Percentiles rank a stretch among this genome's conserved stretches.
Conservation (phyloP, 2,329 filamentous ascomycete genomes). For the Neofusicoccum ribis region DNA sequence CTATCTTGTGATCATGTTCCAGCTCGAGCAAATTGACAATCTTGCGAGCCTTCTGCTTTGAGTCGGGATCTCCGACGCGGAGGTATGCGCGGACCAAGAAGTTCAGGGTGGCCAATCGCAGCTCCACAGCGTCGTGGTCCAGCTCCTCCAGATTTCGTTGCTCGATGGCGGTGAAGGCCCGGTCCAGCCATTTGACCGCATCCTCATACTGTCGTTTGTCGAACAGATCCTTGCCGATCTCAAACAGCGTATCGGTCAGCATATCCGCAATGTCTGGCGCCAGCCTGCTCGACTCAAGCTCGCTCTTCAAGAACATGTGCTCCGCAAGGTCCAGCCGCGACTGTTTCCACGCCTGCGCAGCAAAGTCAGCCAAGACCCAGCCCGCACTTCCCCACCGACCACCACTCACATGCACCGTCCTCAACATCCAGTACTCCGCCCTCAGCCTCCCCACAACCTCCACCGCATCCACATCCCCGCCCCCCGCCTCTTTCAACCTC, state of each 20-base stretch:
- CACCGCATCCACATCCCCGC: constrained; percentile 22
- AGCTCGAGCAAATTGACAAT: constrained; percentile 63
- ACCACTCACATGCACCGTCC: constrained; percentile 64
- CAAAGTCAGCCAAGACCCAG: constrained; percentile 8
- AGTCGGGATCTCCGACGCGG: constrained; percentile 46
- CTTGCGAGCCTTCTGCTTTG: constrained; percentile 54
- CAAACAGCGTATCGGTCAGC: constrained; percentile 67
- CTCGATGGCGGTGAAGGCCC: constrained; percentile 63
- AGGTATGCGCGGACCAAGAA: constrained; percentile 59
- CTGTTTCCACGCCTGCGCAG: constrained; percentile 69
- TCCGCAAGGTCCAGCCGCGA: constrained; percentile 74
- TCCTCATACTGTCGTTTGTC: constrained; percentile 53
- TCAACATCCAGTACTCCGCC: constrained; percentile 65
- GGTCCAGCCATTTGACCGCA: constrained; percentile 72
- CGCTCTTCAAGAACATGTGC: constrained; percentile 68
- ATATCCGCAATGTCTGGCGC: constrained; percentile 53
- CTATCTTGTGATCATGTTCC: constrained; percentile 63
- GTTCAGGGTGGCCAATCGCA: constrained; percentile 68
- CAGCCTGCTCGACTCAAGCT: constrained; percentile 45
- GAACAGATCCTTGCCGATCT: constrained; percentile 66
- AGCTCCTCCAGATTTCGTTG: constrained; percentile 56
- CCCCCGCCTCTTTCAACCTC: constrained; percentile 25
- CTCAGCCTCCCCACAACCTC: constrained; percentile 46
- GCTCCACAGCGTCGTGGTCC: constrained; percentile 61
- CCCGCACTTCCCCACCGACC: neutral